Evolutionary conservation across 1,284 basidiomycete species (phyloP).

Genomic region (Boletellus deceptivus): DNA sequence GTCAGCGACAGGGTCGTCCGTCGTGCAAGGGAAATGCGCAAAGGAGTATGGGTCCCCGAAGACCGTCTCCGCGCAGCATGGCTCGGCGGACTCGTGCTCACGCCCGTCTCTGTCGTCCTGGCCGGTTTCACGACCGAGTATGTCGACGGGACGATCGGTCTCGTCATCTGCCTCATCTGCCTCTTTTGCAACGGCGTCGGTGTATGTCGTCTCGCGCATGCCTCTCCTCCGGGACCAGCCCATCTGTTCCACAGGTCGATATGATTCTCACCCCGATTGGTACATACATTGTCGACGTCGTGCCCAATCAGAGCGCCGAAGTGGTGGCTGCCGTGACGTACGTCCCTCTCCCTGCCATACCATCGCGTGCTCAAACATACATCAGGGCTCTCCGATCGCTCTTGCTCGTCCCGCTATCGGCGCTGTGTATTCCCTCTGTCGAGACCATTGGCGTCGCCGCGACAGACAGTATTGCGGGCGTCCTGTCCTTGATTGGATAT

Average conservation of each 20-base stretch:
- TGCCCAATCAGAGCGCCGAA: constrained; percentile 54
- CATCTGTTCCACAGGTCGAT: constrained; percentile 34
- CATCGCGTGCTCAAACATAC: constrained; percentile 1
- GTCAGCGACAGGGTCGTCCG: constrained; percentile 51
- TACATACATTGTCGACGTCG: constrained; percentile 57
- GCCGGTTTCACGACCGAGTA: constrained; percentile 30
- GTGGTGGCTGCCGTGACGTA: constrained; percentile 46
- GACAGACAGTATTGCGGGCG: constrained; percentile 48
- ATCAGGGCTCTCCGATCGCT: constrained; percentile 44
- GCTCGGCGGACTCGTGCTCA: constrained; percentile 44
- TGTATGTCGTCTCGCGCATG: constrained; percentile 29
- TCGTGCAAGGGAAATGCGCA: constrained; percentile 46
- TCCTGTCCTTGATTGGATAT: constrained; percentile 45
- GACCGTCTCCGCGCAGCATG: constrained; percentile 55
- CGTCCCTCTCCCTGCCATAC: neutral
- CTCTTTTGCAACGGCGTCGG: constrained; percentile 52
- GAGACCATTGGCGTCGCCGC: constrained; percentile 51
- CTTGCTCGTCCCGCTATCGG: constrained; percentile 27
- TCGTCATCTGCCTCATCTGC: constrained; percentile 41
- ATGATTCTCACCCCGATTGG: constrained; percentile 49
- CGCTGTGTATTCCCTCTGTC: constrained; percentile 40
- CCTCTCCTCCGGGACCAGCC: neutral
- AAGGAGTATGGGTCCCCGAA: constrained; percentile 54
- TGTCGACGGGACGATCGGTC: constrained; percentile 39
- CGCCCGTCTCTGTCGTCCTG: constrained; percentile 32